Evolutionary conservation across 2,329 filamentous ascomycete genomes (phyloP), one percentile per base, ranked within the genome.

Genomic region (Pestalotiopsis sp.): DNA sequence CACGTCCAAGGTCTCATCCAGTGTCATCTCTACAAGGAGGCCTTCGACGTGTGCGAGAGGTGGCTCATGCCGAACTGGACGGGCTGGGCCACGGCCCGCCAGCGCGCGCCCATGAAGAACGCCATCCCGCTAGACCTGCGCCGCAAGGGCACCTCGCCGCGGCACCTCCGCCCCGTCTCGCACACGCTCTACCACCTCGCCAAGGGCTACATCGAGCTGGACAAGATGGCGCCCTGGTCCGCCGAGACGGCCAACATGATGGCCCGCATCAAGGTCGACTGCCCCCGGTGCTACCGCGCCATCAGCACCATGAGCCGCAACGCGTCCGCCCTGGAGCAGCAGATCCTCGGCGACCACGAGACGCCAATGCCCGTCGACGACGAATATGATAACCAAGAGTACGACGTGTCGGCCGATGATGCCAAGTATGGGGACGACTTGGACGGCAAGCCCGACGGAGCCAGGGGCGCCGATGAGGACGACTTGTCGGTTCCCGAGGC

Each of bases 61-160:
- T 88, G 89, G 70, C 90, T 98, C 67, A 97, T 97, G 87, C 86
- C 88, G 1, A 85, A 88, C 41, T 97, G 94, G 87, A 87, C 88
- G 12, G 93, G 94, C 27, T 98, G 94, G 93, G 71, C 75, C 36
- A 68, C 72, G 2, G 76, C 76, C 57, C 80, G 81, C 7, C 66
- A 61, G 1, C 71, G 67, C 45, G 72, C 72, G 64, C 76, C 74
- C 23, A 68, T 75, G 59, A 72, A 72, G 66, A 77, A 75, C 23
- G 62, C 70, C 27, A 70, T 82, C 14, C 78, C 81, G 11, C 73
- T 83, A 36, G 82, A 83, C 64, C 71, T 80, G 61, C 83, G 82
- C 31, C 78, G 81, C 27, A 72, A 79, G 60, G 82, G 80, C 57
- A 74, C 77, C 61, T 77, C 81, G 49, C 80, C 79, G 14, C 75